Evolutionary conservation across 139 green algal species (phyloP).

Genomic region (Chlamydomonas incerta): DNA sequence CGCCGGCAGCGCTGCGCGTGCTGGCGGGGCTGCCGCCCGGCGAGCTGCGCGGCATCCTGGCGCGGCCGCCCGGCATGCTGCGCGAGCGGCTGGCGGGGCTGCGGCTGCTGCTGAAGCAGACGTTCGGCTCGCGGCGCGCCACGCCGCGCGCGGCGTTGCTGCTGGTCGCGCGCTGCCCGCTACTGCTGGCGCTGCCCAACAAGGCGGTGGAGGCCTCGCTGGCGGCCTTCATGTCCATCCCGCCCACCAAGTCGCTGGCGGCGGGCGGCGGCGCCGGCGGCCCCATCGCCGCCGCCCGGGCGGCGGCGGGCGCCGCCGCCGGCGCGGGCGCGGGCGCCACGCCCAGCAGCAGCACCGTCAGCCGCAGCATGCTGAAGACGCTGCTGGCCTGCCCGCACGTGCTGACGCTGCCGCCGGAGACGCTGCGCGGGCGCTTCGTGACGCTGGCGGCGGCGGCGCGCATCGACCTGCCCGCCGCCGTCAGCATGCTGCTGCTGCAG

Average conservation of each 20-base stretch:
- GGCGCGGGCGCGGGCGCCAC: neutral
- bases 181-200: constrained; percentile 30
- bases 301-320: neutral
- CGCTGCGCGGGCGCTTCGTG: constrained; percentile 29
- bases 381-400: constrained; percentile 15
- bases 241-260: constrained; percentile 1
- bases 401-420: constrained; percentile 24
- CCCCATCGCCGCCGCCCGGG: neutral
- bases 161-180: constrained; percentile 19
- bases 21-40: constrained; percentile 7
- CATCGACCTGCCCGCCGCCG: constrained; percentile 33
- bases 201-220: constrained; percentile 13
- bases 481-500: constrained; percentile 38
- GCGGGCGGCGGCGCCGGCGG: neutral
- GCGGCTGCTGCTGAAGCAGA: constrained; percentile 1
- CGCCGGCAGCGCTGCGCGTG: neutral
- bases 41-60: neutral
- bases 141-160: constrained; percentile 1
- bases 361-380: neutral
- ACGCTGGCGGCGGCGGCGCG: constrained; percentile 20
- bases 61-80: neutral
- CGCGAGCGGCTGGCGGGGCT: constrained; percentile 10
- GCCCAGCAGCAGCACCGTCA: neutral
- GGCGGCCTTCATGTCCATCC: constrained; percentile 22
- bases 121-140: constrained; percentile 10